Evolutionary conservation across 116 monocot genomes (phyloP).

Genomic region (Papilionanthe hybrid): DNA sequence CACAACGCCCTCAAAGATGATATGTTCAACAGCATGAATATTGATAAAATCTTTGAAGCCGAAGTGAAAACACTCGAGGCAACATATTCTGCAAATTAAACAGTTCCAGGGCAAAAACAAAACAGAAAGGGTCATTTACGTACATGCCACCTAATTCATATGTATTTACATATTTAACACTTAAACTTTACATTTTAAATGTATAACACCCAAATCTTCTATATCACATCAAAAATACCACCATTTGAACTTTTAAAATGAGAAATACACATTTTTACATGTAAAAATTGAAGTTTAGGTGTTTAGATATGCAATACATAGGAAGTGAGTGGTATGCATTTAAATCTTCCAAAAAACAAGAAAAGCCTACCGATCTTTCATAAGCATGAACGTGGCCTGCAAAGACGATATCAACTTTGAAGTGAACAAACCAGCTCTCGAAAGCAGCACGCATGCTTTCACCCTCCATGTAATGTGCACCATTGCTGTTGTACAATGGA

Average conservation of each 20-base stretch:
- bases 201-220: too few relatives aligned
- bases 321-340: too few relatives aligned
- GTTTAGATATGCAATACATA: too few relatives aligned
- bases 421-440: conserved; percentile 74
- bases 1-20: not conserved
- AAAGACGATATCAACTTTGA: conserved; percentile 83
- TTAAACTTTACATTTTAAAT: too few relatives aligned
- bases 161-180: too few relatives aligned
- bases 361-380: conserved; percentile 79
- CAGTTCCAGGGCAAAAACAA: not conserved
- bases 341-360: too few relatives aligned
- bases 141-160: too few relatives aligned
- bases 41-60: not conserved
- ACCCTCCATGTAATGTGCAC: conserved; percentile 93
- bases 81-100: not conserved
- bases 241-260: too few relatives aligned
- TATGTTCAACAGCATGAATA: not conserved
- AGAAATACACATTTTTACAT: too few relatives aligned
- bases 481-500: conserved; percentile 87
- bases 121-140: too few relatives aligned
- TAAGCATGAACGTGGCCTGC: conserved; percentile 96
- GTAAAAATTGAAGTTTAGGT: too few relatives aligned
- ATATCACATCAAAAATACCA: too few relatives aligned
- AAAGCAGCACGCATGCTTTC: conserved; percentile 87
- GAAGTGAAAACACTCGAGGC: not conserved